Evolutionary conservation across 2,329 filamentous ascomycete genomes (phyloP).

Genomic region (Claviceps lovelessii): DNA sequence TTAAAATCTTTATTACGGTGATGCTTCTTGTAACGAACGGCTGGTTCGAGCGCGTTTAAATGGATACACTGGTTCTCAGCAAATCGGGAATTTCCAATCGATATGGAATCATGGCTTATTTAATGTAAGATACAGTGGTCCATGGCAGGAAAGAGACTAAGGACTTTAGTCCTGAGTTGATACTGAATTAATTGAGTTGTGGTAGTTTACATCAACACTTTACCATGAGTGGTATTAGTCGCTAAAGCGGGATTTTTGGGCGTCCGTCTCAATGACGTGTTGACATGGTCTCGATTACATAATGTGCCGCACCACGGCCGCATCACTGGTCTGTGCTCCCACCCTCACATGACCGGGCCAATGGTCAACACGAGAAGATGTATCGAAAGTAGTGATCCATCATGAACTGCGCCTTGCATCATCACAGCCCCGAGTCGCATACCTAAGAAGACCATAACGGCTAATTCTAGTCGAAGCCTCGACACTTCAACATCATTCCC

Average conservation of each 20-base stretch:
- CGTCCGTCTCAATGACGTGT: background rate
- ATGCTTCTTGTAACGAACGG: background rate
- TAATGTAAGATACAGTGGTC: background rate
- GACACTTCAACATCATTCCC: background rate
- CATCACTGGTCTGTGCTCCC: constrained; percentile 13
- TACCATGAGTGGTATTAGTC: background rate
- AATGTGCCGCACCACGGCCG: background rate
- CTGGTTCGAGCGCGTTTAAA: background rate
- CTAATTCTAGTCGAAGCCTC: background rate
- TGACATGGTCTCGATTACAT: constrained; percentile 1
- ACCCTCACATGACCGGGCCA: constrained; percentile 19
- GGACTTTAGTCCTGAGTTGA: background rate
- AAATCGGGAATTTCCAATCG: background rate
- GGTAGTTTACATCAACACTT: background rate
- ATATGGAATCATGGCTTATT: background rate
- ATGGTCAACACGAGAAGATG: background rate
- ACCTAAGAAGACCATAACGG: background rate
- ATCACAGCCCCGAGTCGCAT: constrained; percentile 1
- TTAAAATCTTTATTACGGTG: background rate
- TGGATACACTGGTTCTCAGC: background rate
- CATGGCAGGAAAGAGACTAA: background rate
- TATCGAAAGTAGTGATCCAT: background rate
- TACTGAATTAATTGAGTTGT: background rate
- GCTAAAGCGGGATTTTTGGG: background rate
- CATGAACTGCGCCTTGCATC: constrained; percentile 2